phyloP scores from a whole-genome alignment of 768 basidiomycete species.

The Leccinum boreale region DNA sequence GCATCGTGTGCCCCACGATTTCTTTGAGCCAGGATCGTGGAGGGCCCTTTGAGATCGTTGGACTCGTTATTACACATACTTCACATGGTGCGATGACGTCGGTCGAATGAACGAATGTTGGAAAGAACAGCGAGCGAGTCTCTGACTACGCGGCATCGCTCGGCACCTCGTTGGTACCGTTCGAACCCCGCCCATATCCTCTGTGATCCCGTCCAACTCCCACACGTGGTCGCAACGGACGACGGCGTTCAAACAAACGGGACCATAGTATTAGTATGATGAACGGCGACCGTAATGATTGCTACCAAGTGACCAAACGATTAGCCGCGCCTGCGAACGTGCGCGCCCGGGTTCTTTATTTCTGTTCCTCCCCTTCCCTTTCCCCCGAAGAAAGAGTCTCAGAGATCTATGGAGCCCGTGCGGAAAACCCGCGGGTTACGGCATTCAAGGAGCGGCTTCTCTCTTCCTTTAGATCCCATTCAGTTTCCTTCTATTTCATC shows the following conservation, averaged over 20 bases:
- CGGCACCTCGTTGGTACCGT: neutral
- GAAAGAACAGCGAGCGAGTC: neutral
- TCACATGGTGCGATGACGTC: neutral
- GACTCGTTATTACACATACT: neutral
- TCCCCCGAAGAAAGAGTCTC: no score
- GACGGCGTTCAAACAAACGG: neutral
- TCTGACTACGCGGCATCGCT: neutral
- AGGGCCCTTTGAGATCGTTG: neutral
- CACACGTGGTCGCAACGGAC: neutral
- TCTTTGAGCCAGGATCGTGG: neutral
- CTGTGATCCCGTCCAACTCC: neutral
- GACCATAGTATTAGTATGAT: neutral
- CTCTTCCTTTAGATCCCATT: neutral
- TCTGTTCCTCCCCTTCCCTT: neutral
- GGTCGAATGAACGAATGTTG: neutral
- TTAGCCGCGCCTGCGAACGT: neutral
- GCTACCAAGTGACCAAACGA: neutral
- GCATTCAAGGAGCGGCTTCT: neutral
- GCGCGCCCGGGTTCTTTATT: neutral
- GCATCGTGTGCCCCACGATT: neutral
- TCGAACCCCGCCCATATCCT: neutral
- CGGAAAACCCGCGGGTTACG: neutral
- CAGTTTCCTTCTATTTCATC: neutral
- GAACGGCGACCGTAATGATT: neutral
- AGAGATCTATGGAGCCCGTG: neutral